These are phyloP conservation scores for Vaccinium corymbosum DNA, from an alignment of 148 eudicot species.

Conservation along the genomic window DNA sequence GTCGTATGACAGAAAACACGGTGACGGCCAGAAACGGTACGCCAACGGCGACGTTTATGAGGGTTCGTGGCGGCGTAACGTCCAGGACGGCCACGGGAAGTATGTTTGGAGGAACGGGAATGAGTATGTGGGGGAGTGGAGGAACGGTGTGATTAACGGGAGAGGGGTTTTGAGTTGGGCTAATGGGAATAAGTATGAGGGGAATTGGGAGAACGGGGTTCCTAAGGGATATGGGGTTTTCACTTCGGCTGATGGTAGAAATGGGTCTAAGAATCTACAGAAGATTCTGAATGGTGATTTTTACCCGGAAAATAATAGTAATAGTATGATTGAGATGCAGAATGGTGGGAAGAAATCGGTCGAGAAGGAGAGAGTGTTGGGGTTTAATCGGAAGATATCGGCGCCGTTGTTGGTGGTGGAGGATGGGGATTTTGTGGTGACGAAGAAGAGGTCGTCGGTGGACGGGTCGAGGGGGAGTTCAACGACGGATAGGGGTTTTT, in stretches of 20 bases:
- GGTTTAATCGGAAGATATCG: slow-evolving; percentile 20
- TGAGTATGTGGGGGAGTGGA: slow-evolving; percentile 71
- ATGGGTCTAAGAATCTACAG: slow-evolving; percentile 10
- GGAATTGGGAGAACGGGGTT: slow-evolving; percentile 68
- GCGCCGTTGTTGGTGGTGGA: slow-evolving; percentile 25
- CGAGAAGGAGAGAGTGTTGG: background rate
- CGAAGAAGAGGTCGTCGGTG: slow-evolving; percentile 40
- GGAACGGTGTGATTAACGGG: slow-evolving; percentile 56
- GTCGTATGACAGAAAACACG: slow-evolving; percentile 60
- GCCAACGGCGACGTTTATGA: slow-evolving; percentile 75
- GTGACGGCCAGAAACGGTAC: slow-evolving; percentile 63
- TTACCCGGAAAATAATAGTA: slow-evolving; percentile 27
- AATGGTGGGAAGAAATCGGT: background rate
- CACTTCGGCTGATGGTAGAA: slow-evolving; percentile 47
- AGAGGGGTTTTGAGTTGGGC: slow-evolving; percentile 65
- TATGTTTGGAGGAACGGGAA: slow-evolving; percentile 85
- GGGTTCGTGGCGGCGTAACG: slow-evolving; percentile 59
- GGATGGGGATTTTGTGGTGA: slow-evolving; percentile 21
- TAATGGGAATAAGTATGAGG: slow-evolving; percentile 57
- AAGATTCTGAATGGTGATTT: slow-evolving; percentile 35
- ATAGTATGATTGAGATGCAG: background rate
- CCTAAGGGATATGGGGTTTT: slow-evolving; percentile 55
- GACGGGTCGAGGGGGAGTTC: slow-evolving; percentile 32
- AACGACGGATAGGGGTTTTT: slow-evolving; percentile 38
- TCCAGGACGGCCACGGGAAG: slow-evolving; percentile 68